phyloP scores from a whole-genome alignment of 2,329 filamentous ascomycete genomes.

The Pseudodiploospora longispora region DNA sequence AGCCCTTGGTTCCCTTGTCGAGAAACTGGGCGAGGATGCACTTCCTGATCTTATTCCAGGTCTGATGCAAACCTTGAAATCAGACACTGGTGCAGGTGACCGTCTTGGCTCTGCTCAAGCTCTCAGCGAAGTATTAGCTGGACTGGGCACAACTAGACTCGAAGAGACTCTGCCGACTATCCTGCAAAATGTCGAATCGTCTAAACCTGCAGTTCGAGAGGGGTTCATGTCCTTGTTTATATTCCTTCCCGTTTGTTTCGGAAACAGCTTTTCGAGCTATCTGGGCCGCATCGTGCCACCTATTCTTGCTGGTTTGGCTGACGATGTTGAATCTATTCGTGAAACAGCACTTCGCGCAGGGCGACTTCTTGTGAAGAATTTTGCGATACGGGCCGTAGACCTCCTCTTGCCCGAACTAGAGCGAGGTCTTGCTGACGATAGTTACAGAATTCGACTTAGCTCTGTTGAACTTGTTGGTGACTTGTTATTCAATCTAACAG shows the following conservation, averaged over 20 bases:
- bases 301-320: constrained; percentile 86
- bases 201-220: constrained; percentile 84
- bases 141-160: constrained; percentile 81
- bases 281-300: constrained; percentile 92
- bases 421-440: constrained; percentile 93
- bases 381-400: constrained; percentile 89
- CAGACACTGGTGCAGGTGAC: constrained; percentile 92
- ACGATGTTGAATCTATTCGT: constrained; percentile 92
- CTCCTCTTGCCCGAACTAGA: constrained; percentile 90
- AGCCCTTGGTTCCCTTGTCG: constrained; percentile 89
- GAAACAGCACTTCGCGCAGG: constrained; percentile 94
- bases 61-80: constrained; percentile 95
- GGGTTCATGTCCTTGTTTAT: constrained; percentile 99
- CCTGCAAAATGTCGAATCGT: constrained; percentile 87
- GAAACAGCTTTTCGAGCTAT: constrained; percentile 96
- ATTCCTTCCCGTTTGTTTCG: constrained; percentile 96
- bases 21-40: constrained; percentile 95
- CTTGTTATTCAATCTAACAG: constrained; percentile 93
- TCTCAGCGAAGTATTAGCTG: constrained; percentile 90
- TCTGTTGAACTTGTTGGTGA: constrained; percentile 97
- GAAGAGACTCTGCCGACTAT: constrained; percentile 97
- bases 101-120: constrained; percentile 93
- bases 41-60: constrained; percentile 94
- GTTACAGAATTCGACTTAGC: constrained; percentile 93
- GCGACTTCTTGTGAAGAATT: constrained; percentile 94